Percentiles rank a stretch among this genome's conserved stretches.
phyloP scores from a whole-genome alignment of 139 green algal species.

The Haematococcus lacustris region DNA sequence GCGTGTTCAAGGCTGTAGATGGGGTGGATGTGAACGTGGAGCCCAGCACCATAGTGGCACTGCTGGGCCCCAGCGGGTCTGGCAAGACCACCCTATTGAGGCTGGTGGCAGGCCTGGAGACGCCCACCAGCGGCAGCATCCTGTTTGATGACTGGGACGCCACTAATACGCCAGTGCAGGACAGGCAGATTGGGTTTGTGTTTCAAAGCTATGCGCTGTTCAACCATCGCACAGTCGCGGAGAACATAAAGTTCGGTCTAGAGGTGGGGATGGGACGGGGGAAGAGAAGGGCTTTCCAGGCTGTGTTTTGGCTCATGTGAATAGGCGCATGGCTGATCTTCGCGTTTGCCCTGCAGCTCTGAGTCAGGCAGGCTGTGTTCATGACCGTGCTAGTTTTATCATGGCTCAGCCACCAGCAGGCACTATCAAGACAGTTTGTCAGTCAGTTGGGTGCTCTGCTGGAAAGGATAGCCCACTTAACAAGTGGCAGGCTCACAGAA shows the following conservation, averaged over 20 bases:
- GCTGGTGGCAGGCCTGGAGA: conserved; percentile 76
- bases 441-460: no score
- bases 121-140: conserved; percentile 54
- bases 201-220: conserved; percentile 92
- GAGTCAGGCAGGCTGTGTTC: no score
- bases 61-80: conserved; percentile 71
- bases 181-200: conserved; percentile 71
- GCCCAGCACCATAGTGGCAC: conserved; percentile 57
- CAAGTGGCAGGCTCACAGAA: no score
- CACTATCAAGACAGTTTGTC: no score
- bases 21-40: conserved; percentile 56
- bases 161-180: conserved; percentile 41
- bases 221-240: conserved; percentile 80
- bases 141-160: conserved; percentile 67
- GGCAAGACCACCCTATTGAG: conserved; percentile 82
- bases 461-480: no score
- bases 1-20: conserved; percentile 59
- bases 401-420: no score
- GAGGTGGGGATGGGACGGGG: conserved; percentile 33
- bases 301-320: no score
- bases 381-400: no score
- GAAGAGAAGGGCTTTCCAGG: no score
- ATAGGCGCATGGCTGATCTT: no score
- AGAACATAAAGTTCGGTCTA: conserved; percentile 87
- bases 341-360: no score